Conservation (phyloP, 371 early-diverging fungal genomes). For the Paraphysoderma sedebokerense region DNA sequence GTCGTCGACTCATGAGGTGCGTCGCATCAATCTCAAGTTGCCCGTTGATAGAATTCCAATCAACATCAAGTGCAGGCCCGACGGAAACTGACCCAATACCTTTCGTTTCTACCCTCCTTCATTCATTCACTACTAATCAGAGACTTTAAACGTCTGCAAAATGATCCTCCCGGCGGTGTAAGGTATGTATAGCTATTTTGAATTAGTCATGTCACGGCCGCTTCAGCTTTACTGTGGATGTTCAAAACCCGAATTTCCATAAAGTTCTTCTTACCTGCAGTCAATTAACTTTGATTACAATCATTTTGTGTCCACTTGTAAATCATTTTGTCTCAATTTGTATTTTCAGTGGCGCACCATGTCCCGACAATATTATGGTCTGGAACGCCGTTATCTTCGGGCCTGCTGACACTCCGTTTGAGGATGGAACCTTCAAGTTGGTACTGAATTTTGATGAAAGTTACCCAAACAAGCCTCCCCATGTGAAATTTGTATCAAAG, state of each 20-base stretch:
- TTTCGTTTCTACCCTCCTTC: not conserved
- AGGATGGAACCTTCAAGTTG: conserved; percentile 98
- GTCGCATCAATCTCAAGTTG: not conserved
- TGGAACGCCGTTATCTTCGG: conserved; percentile 99
- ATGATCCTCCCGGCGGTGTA: conserved; percentile 68
- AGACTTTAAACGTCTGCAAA: conserved; percentile 93
- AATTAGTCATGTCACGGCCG: no score
- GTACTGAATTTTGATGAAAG: conserved; percentile 90
- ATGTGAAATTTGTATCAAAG: conserved; percentile 85
- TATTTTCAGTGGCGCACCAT: conserved; percentile 55
- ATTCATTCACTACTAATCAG: conserved; percentile 23
- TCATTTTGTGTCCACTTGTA: not conserved
- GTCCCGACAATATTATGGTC: conserved; percentile 82
- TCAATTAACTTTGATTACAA: not conserved
- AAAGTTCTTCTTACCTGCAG: no score
- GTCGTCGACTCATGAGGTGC: conserved; percentile 63
- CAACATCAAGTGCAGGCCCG: not conserved
- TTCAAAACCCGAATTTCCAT: no score
- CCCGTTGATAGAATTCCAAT: not conserved
- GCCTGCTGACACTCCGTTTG: conserved; percentile 96
- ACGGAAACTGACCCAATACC: not conserved
- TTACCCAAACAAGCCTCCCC: conserved; percentile 98
- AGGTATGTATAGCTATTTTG: no score
- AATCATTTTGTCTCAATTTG: not conserved
- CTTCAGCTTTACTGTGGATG: no score